Percentiles rank a stretch among this genome's conserved stretches.
Evolutionary conservation across 1,139 yeast genomes (phyloP).

Genomic region (Zygosaccharomyces pseudobailii): DNA sequence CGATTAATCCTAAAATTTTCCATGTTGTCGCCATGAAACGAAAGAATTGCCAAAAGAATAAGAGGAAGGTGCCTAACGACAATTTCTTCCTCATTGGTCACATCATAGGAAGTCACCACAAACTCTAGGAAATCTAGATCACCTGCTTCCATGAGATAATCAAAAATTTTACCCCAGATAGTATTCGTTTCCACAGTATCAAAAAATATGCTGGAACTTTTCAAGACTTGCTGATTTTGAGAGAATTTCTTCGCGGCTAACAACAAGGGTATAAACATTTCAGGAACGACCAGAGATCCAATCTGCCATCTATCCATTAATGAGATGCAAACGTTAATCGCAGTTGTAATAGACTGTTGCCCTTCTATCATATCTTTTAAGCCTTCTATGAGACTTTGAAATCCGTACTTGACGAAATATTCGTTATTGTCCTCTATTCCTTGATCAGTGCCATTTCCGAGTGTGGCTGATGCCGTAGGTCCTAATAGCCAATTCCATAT

Average conservation of each 20-base stretch:
- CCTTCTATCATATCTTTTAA: constrained; percentile 46
- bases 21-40: constrained; percentile 15
- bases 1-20: constrained; percentile 5
- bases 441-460: constrained; percentile 2
- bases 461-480: constrained; percentile 37
- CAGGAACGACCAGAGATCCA: constrained; percentile 67
- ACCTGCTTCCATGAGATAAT: constrained; percentile 33
- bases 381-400: constrained; percentile 47
- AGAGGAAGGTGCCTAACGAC: constrained; percentile 70
- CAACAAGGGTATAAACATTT: constrained; percentile 61
- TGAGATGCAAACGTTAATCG: constrained; percentile 61
- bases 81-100: constrained; percentile 78
- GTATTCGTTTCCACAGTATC: constrained; percentile 77
- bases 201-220: constrained; percentile 63
- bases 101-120: constrained; percentile 59
- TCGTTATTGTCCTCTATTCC: constrained; percentile 27
- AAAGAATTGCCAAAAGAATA: constrained; percentile 47
- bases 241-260: constrained; percentile 36
- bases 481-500: constrained; percentile 92
- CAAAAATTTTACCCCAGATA: constrained; percentile 65
- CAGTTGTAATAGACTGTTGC: constrained; percentile 32
- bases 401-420: constrained; percentile 59
- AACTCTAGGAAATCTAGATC: constrained; percentile 49
- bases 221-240: constrained; percentile 42
- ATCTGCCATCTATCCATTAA: constrained; percentile 94